Conservation (phyloP, 169 alveolate genomes). For the Eimeria sp. region DNA sequence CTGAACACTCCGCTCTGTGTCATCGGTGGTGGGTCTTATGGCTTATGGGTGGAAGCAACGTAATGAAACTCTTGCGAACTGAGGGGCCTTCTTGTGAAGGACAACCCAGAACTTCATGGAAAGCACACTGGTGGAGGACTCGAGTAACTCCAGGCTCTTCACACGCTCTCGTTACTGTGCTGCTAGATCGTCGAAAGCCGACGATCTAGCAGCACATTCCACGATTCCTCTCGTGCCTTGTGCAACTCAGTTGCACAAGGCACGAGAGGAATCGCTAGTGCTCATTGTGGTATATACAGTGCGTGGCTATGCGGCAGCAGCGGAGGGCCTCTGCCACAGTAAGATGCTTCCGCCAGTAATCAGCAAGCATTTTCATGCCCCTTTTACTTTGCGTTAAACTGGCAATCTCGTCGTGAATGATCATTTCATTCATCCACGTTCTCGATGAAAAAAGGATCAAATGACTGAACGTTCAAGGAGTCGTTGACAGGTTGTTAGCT, state of each 20-base stretch:
- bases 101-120: background rate
- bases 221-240: no score
- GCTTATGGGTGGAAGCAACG: background rate
- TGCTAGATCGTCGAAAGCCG: slow-evolving; percentile 8
- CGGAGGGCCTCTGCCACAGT: background rate
- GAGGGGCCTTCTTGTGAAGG: background rate
- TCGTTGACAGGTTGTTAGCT: background rate
- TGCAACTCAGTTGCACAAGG: slow-evolving; percentile 1
- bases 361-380: background rate
- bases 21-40: background rate
- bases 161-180: background rate
- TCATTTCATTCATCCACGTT: background rate
- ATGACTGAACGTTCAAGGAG: background rate
- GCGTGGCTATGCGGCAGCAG: background rate
- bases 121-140: background rate
- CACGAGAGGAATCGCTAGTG: background rate
- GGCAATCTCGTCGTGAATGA: background rate
- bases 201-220: no score
- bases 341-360: background rate
- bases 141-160: background rate
- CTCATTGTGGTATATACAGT: background rate
- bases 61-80: background rate
- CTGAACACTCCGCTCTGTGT: background rate
- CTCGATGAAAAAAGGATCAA: background rate
- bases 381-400: background rate